Percentiles rank a stretch among this genome's conserved stretches.
phyloP scores from a whole-genome alignment of 441 rosid genomes.

The Gossypium gossypioides region DNA sequence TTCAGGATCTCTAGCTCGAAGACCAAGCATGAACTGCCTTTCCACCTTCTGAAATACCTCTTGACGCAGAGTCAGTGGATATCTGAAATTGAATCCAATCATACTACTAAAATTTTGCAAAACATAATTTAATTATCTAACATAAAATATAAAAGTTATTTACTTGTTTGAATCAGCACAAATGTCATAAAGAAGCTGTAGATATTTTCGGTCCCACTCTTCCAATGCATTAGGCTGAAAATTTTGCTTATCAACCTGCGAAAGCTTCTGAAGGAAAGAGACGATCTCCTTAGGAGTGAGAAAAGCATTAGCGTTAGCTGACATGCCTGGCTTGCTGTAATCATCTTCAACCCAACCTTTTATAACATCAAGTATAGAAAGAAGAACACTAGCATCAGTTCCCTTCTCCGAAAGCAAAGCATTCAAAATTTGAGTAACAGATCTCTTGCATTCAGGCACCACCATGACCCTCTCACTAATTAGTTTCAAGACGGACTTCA shows the following conservation, averaged over 20 bases:
- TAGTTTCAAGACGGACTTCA: conserved; percentile 77
- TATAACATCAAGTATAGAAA: conserved; percentile 68
- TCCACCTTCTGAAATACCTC: conserved; percentile 95
- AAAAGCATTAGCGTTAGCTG: conserved; percentile 41
- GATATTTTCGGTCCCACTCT: conserved; percentile 92
- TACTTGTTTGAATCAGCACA: conserved; percentile 86
- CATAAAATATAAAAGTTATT: conserved; percentile 11
- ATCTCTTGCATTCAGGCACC: conserved; percentile 76
- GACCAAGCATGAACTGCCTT: conserved; percentile 93
- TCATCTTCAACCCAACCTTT: conserved; percentile 91
- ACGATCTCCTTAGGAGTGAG: conserved; percentile 71
- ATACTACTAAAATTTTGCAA: conserved; percentile 10
- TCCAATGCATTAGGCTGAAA: conserved; percentile 54
- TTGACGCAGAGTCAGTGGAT: conserved; percentile 55
- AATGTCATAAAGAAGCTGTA: conserved; percentile 82
- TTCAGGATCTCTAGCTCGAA: conserved; percentile 92
- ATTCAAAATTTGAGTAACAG: conserved; percentile 66
- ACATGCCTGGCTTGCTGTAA: conserved; percentile 42
- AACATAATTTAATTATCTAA: not conserved
- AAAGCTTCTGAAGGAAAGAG: conserved; percentile 81
- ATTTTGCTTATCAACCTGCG: conserved; percentile 84
- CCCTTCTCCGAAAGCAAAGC: conserved; percentile 80
- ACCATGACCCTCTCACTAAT: conserved; percentile 81
- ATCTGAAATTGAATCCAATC: conserved; percentile 42
- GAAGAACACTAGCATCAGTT: conserved; percentile 81